Conservation (phyloP, 495 filamentous ascomycete species). For the Hyphodiscus hymeniophilus region DNA sequence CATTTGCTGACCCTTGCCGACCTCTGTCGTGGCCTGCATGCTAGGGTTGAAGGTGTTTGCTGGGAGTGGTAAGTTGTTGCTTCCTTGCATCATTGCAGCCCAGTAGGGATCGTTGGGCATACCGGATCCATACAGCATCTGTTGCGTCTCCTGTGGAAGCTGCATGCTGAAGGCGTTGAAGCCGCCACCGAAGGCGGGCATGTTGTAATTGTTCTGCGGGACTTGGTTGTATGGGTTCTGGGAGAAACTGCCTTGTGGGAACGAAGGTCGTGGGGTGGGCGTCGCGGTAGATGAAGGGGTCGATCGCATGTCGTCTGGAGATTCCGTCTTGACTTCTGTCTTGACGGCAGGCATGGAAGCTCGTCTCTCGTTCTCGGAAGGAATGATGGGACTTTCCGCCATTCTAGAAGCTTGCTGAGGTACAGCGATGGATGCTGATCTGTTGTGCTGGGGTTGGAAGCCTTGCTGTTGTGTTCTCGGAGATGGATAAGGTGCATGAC, state of each 20-base stretch:
- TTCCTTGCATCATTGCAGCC: slow-evolving; percentile 36
- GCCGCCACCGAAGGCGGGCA: neutral
- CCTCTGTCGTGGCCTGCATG: neutral
- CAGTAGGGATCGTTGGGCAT: slow-evolving; percentile 34
- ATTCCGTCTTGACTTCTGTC: no score
- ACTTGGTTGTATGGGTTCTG: slow-evolving; percentile 19
- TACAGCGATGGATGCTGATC: slow-evolving; percentile 29
- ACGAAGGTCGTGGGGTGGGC: slow-evolving; percentile 20
- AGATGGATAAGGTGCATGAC: slow-evolving; percentile 28
- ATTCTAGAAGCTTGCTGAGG: slow-evolving; percentile 21
- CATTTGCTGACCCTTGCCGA: neutral
- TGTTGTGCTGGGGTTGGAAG: slow-evolving; percentile 27
- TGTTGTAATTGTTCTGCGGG: neutral
- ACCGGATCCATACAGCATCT: slow-evolving; percentile 36
- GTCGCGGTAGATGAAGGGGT: slow-evolving; percentile 21
- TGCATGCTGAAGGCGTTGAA: slow-evolving; percentile 28
- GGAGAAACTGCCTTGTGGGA: slow-evolving; percentile 20
- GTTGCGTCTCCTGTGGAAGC: slow-evolving; percentile 40
- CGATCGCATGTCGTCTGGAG: slow-evolving; percentile 1
- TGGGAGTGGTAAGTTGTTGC: slow-evolving; percentile 14
- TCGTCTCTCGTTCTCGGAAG: slow-evolving; percentile 24
- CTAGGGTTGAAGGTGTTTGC: neutral
- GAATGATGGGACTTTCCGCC: slow-evolving; percentile 17
- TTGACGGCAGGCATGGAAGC: slow-evolving; percentile 24
- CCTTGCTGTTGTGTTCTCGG: slow-evolving; percentile 15